Base-by-base conservation (phyloP, 257 asterid species). In the Ajuga chamaepitys region DNA sequence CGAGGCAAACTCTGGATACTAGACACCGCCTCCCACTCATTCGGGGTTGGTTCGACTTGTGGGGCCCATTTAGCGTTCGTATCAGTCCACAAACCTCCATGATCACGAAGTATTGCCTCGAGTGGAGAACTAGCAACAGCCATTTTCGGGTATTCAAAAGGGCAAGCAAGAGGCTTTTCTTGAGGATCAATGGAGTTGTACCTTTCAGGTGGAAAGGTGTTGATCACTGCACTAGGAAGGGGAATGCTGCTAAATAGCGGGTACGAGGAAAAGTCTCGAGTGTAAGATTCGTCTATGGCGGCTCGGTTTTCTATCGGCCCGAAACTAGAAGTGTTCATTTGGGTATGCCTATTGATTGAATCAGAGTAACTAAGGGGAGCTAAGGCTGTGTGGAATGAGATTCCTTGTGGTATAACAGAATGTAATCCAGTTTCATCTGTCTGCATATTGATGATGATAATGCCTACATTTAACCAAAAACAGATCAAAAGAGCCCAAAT, bases 21-120 rank as follows among this genome's bases (percentile, higher is more conserved):
- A 1, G 73, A 69, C 9, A 78, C 53, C 41, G 70, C 26, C 11
- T 61, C 48, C 91, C 87, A 84, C 28, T 64, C 70, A 26, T 60
- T 53, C 4, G 50, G 67, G 75, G 35, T 34, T 2, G 59, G 67
- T 3, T 28, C 59, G 35, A n/a, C 14, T 1, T 47, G 34, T 10
- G 55, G 55, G 17, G 9, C 66, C 78, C 84, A 75, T 48, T 62
- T 75, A 4, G 60, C 68, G 66, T 40, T 52, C 2, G 74, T 57
- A 20, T 59, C 74, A 10, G 58, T 22, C 22, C 80, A 74, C 12
- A 74, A 13, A 40, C 68, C 70, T 45, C 56, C 77, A 4, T 69
- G 71, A 9, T 61, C 74, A 12, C 62, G 58, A 18, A 38, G 65
- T 67, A 60, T 55, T 28, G 73, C 21, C 47, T 70, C 79, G 5